These are phyloP conservation scores for Ganoderma boninense DNA, from an alignment of 1,284 basidiomycete species.

Conservation along the genomic window DNA sequence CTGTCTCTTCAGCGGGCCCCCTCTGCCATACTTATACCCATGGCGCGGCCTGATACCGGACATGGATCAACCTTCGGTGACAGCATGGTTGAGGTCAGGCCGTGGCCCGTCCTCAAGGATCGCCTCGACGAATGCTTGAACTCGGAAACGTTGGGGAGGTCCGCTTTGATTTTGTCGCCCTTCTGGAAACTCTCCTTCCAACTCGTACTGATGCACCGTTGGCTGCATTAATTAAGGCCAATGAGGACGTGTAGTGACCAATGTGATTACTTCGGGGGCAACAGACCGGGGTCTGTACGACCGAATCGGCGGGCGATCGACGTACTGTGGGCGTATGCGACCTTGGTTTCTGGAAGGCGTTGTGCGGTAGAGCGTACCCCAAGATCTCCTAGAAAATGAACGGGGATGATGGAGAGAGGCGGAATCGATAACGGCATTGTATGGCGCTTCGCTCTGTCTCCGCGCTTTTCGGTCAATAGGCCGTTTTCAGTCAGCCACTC, in stretches of 20 bases:
- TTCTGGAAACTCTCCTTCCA: conserved; percentile 2
- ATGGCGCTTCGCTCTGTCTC: background rate
- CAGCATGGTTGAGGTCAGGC: conserved; percentile 12
- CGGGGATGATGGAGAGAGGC: background rate
- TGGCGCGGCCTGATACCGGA: background rate
- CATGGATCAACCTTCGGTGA: conserved; percentile 4
- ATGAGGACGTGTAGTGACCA: background rate
- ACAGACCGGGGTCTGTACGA: background rate
- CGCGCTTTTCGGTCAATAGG: background rate
- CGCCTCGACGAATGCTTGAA: conserved; percentile 11
- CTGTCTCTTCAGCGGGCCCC: background rate
- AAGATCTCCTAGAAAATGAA: background rate
- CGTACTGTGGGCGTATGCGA: background rate
- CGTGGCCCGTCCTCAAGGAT: conserved; percentile 12
- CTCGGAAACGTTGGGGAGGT: conserved; percentile 6
- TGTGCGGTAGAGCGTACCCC: background rate
- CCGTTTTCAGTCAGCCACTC: background rate
- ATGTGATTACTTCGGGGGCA: background rate
- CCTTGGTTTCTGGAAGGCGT: conserved; percentile 1
- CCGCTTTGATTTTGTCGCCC: background rate
- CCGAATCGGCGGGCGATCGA: background rate
- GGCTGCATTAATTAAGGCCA: background rate
- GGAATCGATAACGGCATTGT: conserved; percentile 1
- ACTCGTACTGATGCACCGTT: background rate
- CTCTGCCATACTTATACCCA: conserved; percentile 10